These are phyloP conservation scores for Lasiosphaeria ovina DNA, from an alignment of 495 filamentous ascomycete genomes.

Conservation along the genomic window DNA sequence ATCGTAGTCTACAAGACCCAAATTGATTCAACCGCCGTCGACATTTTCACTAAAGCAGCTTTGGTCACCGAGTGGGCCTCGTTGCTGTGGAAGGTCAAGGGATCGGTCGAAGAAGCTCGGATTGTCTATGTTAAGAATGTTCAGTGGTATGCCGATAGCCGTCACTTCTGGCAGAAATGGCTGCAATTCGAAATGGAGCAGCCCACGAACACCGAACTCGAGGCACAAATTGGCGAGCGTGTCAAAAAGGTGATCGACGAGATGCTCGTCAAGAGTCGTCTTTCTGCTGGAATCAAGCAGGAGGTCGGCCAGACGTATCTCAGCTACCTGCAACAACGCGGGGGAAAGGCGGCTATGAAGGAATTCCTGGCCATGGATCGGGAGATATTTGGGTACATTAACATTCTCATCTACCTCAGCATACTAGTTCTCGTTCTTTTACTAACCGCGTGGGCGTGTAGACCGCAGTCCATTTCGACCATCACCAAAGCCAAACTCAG, in stretches of 20 bases:
- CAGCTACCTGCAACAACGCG: constrained; percentile 79
- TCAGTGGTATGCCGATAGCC: constrained; percentile 81
- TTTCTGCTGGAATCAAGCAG: constrained; percentile 65
- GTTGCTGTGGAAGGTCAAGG: constrained; percentile 88
- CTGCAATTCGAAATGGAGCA: constrained; percentile 88
- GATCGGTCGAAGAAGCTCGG: constrained; percentile 78
- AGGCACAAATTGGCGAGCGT: constrained; percentile 63
- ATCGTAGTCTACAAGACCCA: constrained; percentile 81
- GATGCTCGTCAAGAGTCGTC: constrained; percentile 69
- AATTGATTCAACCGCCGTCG: constrained; percentile 66
- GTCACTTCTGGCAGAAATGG: constrained; percentile 90
- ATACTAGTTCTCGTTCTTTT: background rate
- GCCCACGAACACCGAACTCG: constrained; percentile 65
- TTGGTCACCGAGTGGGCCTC: constrained; percentile 88
- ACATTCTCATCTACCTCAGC: background rate
- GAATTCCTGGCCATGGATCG: constrained; percentile 82
- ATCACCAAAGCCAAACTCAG: constrained; percentile 33
- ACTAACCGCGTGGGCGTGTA: constrained; percentile 11
- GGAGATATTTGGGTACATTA: constrained; percentile 76
- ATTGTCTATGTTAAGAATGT: constrained; percentile 80
- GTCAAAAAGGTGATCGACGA: constrained; percentile 81
- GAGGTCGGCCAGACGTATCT: constrained; percentile 80
- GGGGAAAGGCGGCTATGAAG: constrained; percentile 78
- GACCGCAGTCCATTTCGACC: constrained; percentile 51
- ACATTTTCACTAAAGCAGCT: constrained; percentile 80